Conservation (phyloP, 1,284 basidiomycete genomes). For the Apiotrichum sp. region DNA sequence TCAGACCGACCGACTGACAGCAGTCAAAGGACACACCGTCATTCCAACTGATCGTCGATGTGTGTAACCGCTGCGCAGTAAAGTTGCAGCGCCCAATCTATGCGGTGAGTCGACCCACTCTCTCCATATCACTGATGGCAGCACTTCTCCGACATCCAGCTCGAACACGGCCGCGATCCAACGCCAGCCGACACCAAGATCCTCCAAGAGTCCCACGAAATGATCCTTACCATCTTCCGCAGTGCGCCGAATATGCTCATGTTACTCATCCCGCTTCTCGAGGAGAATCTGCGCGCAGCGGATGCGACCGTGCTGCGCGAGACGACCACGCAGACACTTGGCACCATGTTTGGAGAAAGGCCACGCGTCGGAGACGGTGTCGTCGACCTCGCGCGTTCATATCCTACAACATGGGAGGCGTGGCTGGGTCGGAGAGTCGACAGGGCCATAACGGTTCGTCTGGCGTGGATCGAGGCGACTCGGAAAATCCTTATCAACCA, state of each 20-base stretch:
- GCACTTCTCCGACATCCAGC: conserved; percentile 83
- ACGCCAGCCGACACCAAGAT: conserved; percentile 55
- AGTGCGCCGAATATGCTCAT: conserved; percentile 75
- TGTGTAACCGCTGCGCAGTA: conserved; percentile 77
- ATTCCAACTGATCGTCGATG: conserved; percentile 76
- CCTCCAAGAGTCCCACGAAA: conserved; percentile 59
- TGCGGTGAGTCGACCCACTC: conserved; percentile 47
- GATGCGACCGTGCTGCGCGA: conserved; percentile 62
- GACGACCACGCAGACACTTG: conserved; percentile 76
- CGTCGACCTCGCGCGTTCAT: conserved; percentile 65
- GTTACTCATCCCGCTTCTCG: conserved; percentile 87
- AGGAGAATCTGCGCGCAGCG: conserved; percentile 79
- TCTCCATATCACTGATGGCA: conserved; percentile 14
- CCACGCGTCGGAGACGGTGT: conserved; percentile 52
- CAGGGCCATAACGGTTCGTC: conserved; percentile 62
- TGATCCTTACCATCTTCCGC: conserved; percentile 76
- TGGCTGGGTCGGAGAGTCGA: conserved; percentile 82
- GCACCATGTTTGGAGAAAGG: conserved; percentile 78
- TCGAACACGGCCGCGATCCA: conserved; percentile 50
- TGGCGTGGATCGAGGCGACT: conserved; percentile 70
- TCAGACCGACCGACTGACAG: neutral
- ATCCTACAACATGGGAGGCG: conserved; percentile 74
- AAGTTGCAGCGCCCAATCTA: conserved; percentile 84
- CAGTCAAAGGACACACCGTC: conserved; percentile 69
- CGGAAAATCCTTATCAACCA: conserved; percentile 60